These are phyloP conservation scores for Penicillium capsulatum DNA, from an alignment of 2,329 filamentous ascomycete genomes.

Conservation along the genomic window DNA sequence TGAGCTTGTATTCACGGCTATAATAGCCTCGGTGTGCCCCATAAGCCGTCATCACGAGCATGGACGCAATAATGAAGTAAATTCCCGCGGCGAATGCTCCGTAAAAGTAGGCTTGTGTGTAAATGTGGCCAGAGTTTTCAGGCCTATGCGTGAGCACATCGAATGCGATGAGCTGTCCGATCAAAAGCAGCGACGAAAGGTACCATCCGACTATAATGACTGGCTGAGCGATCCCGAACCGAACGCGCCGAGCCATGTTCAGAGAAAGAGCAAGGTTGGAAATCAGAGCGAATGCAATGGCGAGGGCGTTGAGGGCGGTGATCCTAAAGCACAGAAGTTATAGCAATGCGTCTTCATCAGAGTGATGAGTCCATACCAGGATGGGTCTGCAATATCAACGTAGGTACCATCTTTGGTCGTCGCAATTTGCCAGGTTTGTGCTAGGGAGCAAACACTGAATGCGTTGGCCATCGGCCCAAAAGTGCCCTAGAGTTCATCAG, in stretches of 20 bases:
- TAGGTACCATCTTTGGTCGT: constrained; percentile 46
- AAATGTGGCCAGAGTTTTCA: constrained; percentile 40
- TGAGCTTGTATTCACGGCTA: constrained; percentile 54
- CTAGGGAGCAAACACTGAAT: constrained; percentile 54
- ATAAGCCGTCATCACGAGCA: constrained; percentile 54
- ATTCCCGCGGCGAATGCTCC: constrained; percentile 54
- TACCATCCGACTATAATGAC: constrained; percentile 60
- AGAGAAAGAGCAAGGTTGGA: constrained; percentile 55
- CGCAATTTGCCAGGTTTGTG: constrained; percentile 53
- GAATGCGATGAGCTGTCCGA: constrained; percentile 49
- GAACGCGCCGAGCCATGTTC: constrained; percentile 56
- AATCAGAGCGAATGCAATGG: constrained; percentile 51
- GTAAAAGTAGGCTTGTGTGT: constrained; percentile 58
- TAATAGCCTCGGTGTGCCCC: constrained; percentile 54
- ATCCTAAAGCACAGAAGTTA: constrained; percentile 36
- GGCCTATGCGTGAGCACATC: constrained; percentile 40
- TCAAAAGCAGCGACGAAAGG: constrained; percentile 51
- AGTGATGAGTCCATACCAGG: too few relatives aligned
- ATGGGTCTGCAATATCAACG: constrained; percentile 51
- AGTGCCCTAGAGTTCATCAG: constrained; percentile 33
- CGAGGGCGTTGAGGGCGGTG: constrained; percentile 53
- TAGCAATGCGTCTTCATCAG: too few relatives aligned
- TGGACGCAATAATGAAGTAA: constrained; percentile 53
- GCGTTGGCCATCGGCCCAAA: constrained; percentile 55
- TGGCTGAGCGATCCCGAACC: constrained; percentile 55